These are phyloP conservation scores for Fusarium bactridioides DNA, from an alignment of 2,329 filamentous ascomycete genomes.

Conservation along the genomic window DNA sequence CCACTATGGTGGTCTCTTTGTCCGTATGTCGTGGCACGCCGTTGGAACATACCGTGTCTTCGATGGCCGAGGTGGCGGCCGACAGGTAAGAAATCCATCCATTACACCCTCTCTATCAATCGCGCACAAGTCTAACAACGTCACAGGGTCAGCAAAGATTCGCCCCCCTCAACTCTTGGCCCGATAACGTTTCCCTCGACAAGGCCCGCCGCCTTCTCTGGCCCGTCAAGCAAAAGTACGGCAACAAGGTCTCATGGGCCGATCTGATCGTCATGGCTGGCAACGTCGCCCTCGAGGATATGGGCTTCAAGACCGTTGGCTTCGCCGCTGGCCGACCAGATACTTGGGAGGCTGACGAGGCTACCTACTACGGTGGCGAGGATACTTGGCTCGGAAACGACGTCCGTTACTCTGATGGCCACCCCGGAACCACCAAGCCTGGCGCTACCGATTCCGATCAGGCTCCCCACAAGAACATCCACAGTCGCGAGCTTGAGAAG, in stretches of 20 bases:
- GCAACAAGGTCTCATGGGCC: conserved; percentile 83
- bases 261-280: conserved; percentile 76
- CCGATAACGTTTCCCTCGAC: conserved; percentile 80
- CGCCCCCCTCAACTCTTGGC: conserved; percentile 83
- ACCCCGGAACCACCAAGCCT: conserved; percentile 48
- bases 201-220: conserved; percentile 80
- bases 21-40: conserved; percentile 84
- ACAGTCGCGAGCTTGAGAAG: conserved; percentile 71
- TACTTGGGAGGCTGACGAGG: conserved; percentile 79
- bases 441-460: conserved; percentile 25
- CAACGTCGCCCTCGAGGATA: conserved; percentile 79
- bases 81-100: conserved; percentile 52
- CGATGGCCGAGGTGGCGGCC: conserved; percentile 79
- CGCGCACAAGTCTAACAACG: not conserved
- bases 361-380: conserved; percentile 80
- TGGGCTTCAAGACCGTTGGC: conserved; percentile 78
- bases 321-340: conserved; percentile 77
- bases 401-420: conserved; percentile 72
- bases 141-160: conserved; percentile 75
- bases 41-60: conserved; percentile 79
- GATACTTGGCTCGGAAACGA: conserved; percentile 77
- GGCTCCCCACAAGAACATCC: conserved; percentile 49
- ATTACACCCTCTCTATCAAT: not conserved
- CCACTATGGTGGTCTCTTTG: conserved; percentile 82
- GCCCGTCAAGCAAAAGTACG: conserved; percentile 87